Percentiles rank a stretch among this genome's conserved stretches.
phyloP scores from a whole-genome alignment of 805 yeast genomes.

The Saccharomycopsis sp. region DNA sequence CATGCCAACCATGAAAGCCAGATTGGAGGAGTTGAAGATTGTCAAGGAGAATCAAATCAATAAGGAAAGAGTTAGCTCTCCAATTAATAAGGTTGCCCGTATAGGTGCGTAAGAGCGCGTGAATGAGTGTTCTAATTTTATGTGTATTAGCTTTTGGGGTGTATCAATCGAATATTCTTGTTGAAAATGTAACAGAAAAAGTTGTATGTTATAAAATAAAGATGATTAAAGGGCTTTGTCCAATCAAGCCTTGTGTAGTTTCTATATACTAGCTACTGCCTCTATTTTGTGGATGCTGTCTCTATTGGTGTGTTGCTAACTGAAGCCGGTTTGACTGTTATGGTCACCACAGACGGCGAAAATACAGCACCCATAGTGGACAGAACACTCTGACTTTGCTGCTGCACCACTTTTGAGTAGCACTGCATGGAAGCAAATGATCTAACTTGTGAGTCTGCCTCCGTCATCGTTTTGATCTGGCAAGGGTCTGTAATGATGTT shows the following conservation, averaged over 20 bases:
- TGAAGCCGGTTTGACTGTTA: not conserved
- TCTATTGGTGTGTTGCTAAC: not conserved
- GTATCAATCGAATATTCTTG: no score
- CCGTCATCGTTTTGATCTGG: constrained; percentile 3
- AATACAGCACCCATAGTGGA: not conserved
- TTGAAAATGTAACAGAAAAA: no score
- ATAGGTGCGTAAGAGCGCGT: not conserved
- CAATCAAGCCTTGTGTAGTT: no score
- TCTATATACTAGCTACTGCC: no score
- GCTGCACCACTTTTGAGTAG: constrained; percentile 1
- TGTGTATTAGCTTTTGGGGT: not conserved
- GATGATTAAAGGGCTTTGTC: no score
- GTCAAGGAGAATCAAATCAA: constrained; percentile 30
- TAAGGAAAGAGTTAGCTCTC: not conserved
- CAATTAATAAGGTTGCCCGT: not conserved
- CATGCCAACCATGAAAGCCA: constrained; percentile 57
- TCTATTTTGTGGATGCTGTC: not conserved
- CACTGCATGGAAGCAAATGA: constrained; percentile 3
- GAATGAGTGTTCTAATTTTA: not conserved
- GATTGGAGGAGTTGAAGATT: constrained; percentile 56
- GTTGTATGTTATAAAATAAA: no score
- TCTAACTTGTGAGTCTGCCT: not conserved
- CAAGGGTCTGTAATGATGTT: constrained; percentile 12
- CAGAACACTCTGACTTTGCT: not conserved
- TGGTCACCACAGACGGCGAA: not conserved